phyloP scores from a whole-genome alignment of 2,329 filamentous ascomycete species.

The Alternaria infectoria region DNA sequence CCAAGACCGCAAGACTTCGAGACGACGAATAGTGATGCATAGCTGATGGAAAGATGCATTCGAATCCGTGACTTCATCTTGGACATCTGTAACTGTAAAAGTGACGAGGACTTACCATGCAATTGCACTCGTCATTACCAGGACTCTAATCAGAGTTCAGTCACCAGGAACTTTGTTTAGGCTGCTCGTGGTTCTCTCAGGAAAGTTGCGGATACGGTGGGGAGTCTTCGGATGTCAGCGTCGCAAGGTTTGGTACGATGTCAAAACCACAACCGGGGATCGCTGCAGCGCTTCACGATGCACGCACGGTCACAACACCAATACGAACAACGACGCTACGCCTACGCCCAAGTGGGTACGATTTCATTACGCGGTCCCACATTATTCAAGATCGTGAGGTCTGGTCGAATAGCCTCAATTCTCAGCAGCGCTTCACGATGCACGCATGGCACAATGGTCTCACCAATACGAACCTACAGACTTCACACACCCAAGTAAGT shows the following conservation, averaged over 20 bases:
- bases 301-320: background rate
- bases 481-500: no score
- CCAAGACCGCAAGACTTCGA: background rate
- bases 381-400: background rate
- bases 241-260: background rate
- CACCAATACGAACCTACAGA: no score
- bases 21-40: background rate
- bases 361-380: slow-evolving; percentile 4
- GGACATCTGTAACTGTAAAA: background rate
- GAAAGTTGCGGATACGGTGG: background rate
- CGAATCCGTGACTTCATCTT: background rate
- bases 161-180: background rate
- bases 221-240: background rate
- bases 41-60: background rate
- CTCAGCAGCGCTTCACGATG: no score
- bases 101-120: background rate
- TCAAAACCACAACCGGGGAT: background rate
- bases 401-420: background rate
- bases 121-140: background rate
- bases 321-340: background rate
- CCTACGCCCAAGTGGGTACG: background rate
- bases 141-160: background rate
- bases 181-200: background rate
- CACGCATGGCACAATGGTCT: no score
- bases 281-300: background rate